A percentile compares a stretch with the other conserved stretches of the same genome.
Evolutionary conservation across 306 rosid genomes (phyloP).

Genomic region (Cucumis melo): DNA sequence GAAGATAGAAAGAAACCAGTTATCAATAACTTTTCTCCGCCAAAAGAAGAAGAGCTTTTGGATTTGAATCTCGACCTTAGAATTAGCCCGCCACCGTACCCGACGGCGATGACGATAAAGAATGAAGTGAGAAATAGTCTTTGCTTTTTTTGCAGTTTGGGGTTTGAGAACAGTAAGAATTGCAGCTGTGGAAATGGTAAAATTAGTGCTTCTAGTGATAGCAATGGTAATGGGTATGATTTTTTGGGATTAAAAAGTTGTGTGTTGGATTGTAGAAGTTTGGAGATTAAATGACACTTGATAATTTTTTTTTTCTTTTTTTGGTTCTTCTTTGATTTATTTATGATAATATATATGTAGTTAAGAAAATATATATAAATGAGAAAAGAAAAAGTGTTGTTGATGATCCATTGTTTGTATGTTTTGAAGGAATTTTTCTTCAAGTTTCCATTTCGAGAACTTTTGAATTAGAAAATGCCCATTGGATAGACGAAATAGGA

Average conservation of each 20-base stretch:
- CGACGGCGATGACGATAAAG: slow-evolving; percentile 5
- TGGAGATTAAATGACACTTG: slow-evolving; percentile 36
- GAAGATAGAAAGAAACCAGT: slow-evolving; percentile 6
- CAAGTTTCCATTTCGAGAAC: background rate
- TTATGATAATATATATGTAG: background rate
- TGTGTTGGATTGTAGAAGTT: slow-evolving; percentile 48
- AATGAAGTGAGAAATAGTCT: slow-evolving; percentile 5
- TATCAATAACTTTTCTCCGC: background rate
- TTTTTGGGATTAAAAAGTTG: slow-evolving; percentile 47
- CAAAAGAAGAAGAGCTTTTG: slow-evolving; percentile 33
- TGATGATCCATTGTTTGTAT: background rate
- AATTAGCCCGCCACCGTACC: slow-evolving; percentile 57
- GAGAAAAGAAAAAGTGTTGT: background rate
- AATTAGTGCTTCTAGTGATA: background rate
- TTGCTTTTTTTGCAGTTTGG: slow-evolving; percentile 22
- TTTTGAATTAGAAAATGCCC: background rate
- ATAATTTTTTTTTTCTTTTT: background rate
- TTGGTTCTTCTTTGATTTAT: background rate
- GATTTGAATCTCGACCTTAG: slow-evolving; percentile 83
- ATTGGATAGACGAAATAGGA: background rate
- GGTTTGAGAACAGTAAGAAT: slow-evolving; percentile 15
- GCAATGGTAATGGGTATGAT: slow-evolving; percentile 30
- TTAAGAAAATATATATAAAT: background rate
- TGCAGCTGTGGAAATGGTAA: slow-evolving; percentile 24
- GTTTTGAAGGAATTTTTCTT: background rate